Evolutionary conservation across 495 filamentous ascomycete species (phyloP).

Genomic region (Annulohypoxylon bovei): DNA sequence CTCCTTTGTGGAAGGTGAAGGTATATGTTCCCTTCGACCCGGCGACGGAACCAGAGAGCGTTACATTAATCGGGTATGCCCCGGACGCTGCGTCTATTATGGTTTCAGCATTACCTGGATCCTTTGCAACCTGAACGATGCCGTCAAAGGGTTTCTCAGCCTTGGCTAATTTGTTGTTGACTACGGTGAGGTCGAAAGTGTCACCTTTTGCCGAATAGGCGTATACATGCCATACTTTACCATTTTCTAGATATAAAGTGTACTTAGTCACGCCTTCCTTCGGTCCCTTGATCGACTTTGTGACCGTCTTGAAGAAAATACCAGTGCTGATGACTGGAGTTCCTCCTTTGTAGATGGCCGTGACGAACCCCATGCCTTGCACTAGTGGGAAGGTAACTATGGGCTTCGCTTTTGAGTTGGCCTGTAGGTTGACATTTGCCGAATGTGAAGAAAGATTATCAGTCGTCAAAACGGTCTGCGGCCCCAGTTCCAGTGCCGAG

Average conservation of each 20-base stretch:
- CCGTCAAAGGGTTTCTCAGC: slow-evolving; percentile 66
- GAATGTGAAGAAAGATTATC: slow-evolving; percentile 75
- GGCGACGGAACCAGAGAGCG: slow-evolving; percentile 69
- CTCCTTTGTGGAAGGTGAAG: slow-evolving; percentile 74
- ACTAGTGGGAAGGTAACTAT: slow-evolving; percentile 81
- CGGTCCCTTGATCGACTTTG: slow-evolving; percentile 64
- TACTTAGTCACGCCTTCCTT: slow-evolving; percentile 80
- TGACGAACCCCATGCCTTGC: slow-evolving; percentile 91
- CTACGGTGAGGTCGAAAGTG: slow-evolving; percentile 55
- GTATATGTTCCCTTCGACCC: slow-evolving; percentile 74
- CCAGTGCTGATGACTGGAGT: slow-evolving; percentile 78
- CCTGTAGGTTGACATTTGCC: slow-evolving; percentile 72
- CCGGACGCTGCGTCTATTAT: slow-evolving; percentile 80
- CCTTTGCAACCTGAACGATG: slow-evolving; percentile 83
- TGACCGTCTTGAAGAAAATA: slow-evolving; percentile 75
- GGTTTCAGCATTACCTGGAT: slow-evolving; percentile 67
- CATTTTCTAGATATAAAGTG: slow-evolving; percentile 74
- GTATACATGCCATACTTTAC: slow-evolving; percentile 82
- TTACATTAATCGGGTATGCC: slow-evolving; percentile 71
- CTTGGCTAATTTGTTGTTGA: slow-evolving; percentile 57
- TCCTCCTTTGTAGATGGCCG: slow-evolving; percentile 75
- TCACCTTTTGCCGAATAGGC: slow-evolving; percentile 64
- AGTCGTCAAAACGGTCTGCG: slow-evolving; percentile 67
- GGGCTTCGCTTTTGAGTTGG: slow-evolving; percentile 60
- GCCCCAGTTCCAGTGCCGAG: slow-evolving; percentile 76